Base-by-base conservation (phyloP, 2,329 filamentous ascomycete genomes). In the Lomentospora prolificans region DNA sequence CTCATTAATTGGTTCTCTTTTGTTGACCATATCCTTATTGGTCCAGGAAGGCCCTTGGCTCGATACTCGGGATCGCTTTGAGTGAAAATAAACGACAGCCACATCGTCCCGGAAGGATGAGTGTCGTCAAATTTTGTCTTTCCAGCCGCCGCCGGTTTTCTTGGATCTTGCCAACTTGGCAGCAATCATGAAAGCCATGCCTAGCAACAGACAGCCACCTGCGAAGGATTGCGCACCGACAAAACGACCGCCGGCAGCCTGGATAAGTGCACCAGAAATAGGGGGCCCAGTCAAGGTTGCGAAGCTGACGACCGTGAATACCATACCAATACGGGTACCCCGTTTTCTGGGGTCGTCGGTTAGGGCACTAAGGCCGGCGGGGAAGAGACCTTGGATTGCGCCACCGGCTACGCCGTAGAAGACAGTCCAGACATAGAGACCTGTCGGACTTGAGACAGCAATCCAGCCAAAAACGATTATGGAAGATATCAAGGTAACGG, bases 391-490 rank as follows among this genome's bases (percentile, higher is more conserved):
- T 67, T 88, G 85, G 50, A 88, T 79, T 0, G 75, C 82, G 0
- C 82, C 84, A 0, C 77, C 81, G 2, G 77, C 77, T 51, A 87
- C 72, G 1, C 87, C 87, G 63, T 86, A 87, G 56, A 85, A 73
- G 0, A 75, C 70, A 0, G 79, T 71, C 75, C 86, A 89, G 1
- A 72, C 74, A 62, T 86, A 87, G 27, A 89, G 68, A 0, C 77
- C 76, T 0, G 68, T 51, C 0, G 75, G 65, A 14, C 69, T 69
- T 1, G 65, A 59, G 5, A 89, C 79, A 1, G 73, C 77, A 17
- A 80, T 77, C 85, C 85, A 89, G 60, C 70, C 72, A 57, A 79
- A 79, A 17, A 78, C 63, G 19, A 74, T 66, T 0, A 76, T 51
- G 14, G 72, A 72, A 1, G 75, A 73, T 1, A 65, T 50, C n/a